phyloP scores from a whole-genome alignment of 2,329 filamentous ascomycete genomes.

The Stagonosporopsis rhizophila region DNA sequence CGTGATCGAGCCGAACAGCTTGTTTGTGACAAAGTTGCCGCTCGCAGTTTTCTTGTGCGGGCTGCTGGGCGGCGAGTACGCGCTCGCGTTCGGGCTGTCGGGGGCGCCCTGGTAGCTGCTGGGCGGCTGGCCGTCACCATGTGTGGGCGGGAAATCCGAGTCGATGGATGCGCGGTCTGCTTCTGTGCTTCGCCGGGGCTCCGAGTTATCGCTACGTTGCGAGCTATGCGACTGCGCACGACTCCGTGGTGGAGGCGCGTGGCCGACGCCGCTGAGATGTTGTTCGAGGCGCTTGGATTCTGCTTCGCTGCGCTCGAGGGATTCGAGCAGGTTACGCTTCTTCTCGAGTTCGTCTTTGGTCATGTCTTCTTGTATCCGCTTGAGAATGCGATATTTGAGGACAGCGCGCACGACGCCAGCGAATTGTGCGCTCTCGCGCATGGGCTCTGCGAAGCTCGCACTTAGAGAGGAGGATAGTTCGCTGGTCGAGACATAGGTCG shows the following conservation, averaged over 20 bases:
- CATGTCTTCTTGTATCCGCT: slow-evolving; percentile 97
- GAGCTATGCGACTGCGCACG: slow-evolving; percentile 70
- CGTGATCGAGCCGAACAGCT: slow-evolving; percentile 92
- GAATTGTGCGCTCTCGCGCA: slow-evolving; percentile 97
- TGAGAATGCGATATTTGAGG: slow-evolving; percentile 86
- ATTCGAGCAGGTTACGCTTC: slow-evolving; percentile 81
- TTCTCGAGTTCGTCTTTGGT: slow-evolving; percentile 91
- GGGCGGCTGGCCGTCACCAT: slow-evolving; percentile 69
- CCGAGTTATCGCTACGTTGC: slow-evolving; percentile 48
- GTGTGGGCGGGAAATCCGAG: slow-evolving; percentile 92
- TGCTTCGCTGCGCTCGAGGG: slow-evolving; percentile 89
- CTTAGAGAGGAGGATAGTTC: slow-evolving; percentile 88
- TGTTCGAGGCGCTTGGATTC: slow-evolving; percentile 94
- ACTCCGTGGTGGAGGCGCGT: slow-evolving; percentile 65
- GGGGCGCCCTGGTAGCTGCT: slow-evolving; percentile 77
- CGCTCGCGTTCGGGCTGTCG: slow-evolving; percentile 33
- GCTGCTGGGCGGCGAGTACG: slow-evolving; percentile 33
- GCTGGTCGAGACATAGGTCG: slow-evolving; percentile 93
- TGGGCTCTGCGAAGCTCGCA: slow-evolving; percentile 93
- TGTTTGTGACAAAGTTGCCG: slow-evolving; percentile 83
- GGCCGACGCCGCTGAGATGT: slow-evolving; percentile 79
- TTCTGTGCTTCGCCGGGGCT: slow-evolving; percentile 52
- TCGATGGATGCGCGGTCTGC: slow-evolving; percentile 92
- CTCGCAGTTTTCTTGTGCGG: slow-evolving; percentile 81
- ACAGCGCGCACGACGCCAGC: slow-evolving; percentile 91